Evolutionary conservation across 2,329 filamentous ascomycete genomes (phyloP), one percentile per base, ranked within the genome.

Genomic region (Leptographium radiaticola): DNA sequence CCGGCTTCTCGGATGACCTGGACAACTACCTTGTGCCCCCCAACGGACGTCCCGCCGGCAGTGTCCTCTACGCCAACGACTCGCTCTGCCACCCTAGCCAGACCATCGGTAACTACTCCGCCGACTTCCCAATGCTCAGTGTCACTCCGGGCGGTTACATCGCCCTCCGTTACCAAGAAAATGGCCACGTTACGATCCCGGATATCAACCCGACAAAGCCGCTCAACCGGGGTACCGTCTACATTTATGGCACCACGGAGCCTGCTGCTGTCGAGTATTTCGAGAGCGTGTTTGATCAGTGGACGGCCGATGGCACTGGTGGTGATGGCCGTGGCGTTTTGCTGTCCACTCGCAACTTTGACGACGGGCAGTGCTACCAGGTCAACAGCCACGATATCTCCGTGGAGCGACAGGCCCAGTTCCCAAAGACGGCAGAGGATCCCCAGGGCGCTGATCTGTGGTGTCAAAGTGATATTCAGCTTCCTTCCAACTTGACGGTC

Each of bases 281-380:
- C 52, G 67, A 69, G 40, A 81, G 89, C 63, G 84, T 96, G 38
- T 81, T 95, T 59, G 73, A 84, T 51, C 66, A 73, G 38, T 97
- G 93, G 93, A 95, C 81, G 48, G 66, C 75, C 18, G 82, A 88
- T 54, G 90, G 90, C 57, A 85, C 78, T 7, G 89, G 90, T 20
- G 91, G 90, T 25, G 83, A 96, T 65, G 75, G 79, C 49, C 81
- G 85, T 43, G 93, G 93, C 36, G 73, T 75, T 44, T 81, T 97
- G 13, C 72, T 97, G 40, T 81, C 84, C 0, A 85, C 80, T 1
- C 83, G 88, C 61, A 82, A 86, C 71, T 98, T 83, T 66, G 93
- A 97, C 62, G 93, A 98, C 62, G 86, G 86, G 31, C 85, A 88
- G 63, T 98, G 93, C 73, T 89, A 89, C 66, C 86, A 97, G 70